Base-by-base conservation (phyloP, 768 basidiomycete species). In the Tulasnella sp. region DNA sequence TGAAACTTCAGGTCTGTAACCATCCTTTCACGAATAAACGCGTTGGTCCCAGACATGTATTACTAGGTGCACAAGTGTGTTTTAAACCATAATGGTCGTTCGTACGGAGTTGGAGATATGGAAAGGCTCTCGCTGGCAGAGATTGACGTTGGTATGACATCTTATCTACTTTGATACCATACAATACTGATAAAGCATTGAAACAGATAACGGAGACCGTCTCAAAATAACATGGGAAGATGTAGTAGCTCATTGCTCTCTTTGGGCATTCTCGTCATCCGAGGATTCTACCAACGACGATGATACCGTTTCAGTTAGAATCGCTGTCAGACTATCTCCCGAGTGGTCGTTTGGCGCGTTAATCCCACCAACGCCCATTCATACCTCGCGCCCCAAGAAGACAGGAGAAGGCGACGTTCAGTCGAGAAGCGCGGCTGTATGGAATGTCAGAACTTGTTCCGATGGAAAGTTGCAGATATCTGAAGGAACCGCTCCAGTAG, bases 191-290 rank as follows among this genome's bases (percentile, higher is more conserved):
- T 2, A 2, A 19, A 16, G 4, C n/a, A 15, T 15, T 34, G 15
- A 25, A 33, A 25, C 19, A 47, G 45, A 47, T 19, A 34, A 47
- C 25, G 45, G 45, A 15, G 45, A 47, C 37, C 45, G 45, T 16
- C 45, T 47, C 15, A 34, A 31, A 47, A 31, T 47, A 6, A 33
- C 45, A 3, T 47, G 45, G 45, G 45, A 47, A 15, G 24, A 31
- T 47, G 32, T 34, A 24, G 37, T 20, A n/a, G 32, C 37, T 20
- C 12, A 34, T 4, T 47, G 31, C 4, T 29, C 32, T 19, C 8
- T 47, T 16, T 33, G 45, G 45, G 19, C 37, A 24, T 34, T 20
- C n/a, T 6, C 39, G 10, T 6, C 39, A n/a, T n/a, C n/a, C 10
- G 25, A 25, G 32, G 28, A 34, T 28, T 29, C 45, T 34, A 6